Evolutionary conservation across 2,329 filamentous ascomycete genomes (phyloP), one percentile per base, ranked within the genome.

Genomic region (Colletotrichum somersetense): DNA sequence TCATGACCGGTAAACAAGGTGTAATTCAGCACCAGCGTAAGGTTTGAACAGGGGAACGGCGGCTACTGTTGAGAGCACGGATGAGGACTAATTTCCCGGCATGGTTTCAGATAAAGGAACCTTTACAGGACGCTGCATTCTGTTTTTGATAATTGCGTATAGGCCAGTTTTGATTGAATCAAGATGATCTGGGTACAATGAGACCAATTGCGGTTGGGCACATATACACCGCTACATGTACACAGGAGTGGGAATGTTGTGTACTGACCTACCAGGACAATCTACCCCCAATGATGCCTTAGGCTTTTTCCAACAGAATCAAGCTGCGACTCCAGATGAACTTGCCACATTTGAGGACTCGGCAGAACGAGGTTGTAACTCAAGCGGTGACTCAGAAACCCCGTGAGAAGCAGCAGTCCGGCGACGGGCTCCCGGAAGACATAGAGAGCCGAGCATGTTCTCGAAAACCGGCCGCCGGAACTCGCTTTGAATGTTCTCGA

Each of bases 401-500:
- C 6, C 3, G 6, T 35, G 58, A n/a, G 58, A 5, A 16, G 26
- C 11, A 5, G 26, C 40, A n/a, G 40, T n/a, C 20, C 42, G 42
- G 26, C 42, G 40, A 20, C 40, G 57, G 23, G 12, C 57, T 33
- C 40, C 40, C 12, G 26, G 57, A 46, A 46, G 23, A 16, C 57
- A 61, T 2, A 61, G 26, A 7, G 57, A 61, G 4, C 57, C 57
- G 11, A 48, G 10, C 5, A 61, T 33, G 40, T 33, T 53, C 4
- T 38, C 12, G 38, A 64, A 42, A 4, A n/a, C 50, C 4, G 67
- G 67, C 16, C 62, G 53, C 12, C 82, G 80, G 68, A 88, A 87
- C 0, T 84, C 83, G 16, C 82, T 79, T 62, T 88, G 83, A n/a
- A 85, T 85, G 6, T 79, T 81, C 35, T 85, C 83, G 1, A 86